A percentile compares a stretch with the other conserved stretches of the same genome.
These are phyloP conservation scores for Pholiota molesta DNA, from an alignment of 768 basidiomycete genomes.

Conservation along the genomic window DNA sequence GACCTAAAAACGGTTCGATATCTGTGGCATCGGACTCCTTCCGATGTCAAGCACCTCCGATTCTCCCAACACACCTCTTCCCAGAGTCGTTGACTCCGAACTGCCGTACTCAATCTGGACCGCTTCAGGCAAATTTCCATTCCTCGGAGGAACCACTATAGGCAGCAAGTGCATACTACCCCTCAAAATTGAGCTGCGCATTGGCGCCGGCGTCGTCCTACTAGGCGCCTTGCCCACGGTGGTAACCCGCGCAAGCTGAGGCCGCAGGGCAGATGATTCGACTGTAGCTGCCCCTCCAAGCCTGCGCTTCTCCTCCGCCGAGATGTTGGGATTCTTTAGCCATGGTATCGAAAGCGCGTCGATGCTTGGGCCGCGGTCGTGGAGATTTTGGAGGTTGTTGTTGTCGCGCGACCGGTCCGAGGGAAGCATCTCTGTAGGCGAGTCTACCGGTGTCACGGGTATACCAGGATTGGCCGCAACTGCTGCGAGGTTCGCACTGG, in stretches of 20 bases:
- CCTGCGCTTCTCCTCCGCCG: slow-evolving; percentile 7
- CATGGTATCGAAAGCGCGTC: slow-evolving; percentile 21
- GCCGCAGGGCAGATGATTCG: background rate
- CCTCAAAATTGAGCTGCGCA: slow-evolving; percentile 20
- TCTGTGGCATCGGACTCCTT: slow-evolving; percentile 20
- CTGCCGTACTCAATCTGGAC: slow-evolving; percentile 26
- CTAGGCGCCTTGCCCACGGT: slow-evolving; percentile 42
- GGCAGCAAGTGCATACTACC: slow-evolving; percentile 37
- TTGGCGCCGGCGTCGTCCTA: slow-evolving; percentile 36
- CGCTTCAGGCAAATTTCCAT: slow-evolving; percentile 22
- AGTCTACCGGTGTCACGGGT: slow-evolving; percentile 5
- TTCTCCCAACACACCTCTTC: slow-evolving; percentile 30
- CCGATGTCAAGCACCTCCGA: slow-evolving; percentile 36
- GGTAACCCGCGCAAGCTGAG: slow-evolving; percentile 35
- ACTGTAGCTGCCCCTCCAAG: slow-evolving; percentile 6
- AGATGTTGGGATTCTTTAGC: slow-evolving; percentile 12
- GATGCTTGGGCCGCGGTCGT: slow-evolving; percentile 25
- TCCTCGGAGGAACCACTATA: slow-evolving; percentile 32
- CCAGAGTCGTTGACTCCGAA: slow-evolving; percentile 16
- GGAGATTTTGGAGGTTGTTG: slow-evolving; percentile 24
- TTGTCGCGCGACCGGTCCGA: slow-evolving; percentile 8
- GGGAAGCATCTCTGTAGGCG: background rate
- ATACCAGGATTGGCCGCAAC: slow-evolving; percentile 6
- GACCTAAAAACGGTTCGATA: slow-evolving; percentile 8
- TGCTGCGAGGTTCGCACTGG: slow-evolving; percentile 16